These are phyloP conservation scores for Dioszegia hungarica DNA, from an alignment of 768 basidiomycete species.

Conservation along the genomic window DNA sequence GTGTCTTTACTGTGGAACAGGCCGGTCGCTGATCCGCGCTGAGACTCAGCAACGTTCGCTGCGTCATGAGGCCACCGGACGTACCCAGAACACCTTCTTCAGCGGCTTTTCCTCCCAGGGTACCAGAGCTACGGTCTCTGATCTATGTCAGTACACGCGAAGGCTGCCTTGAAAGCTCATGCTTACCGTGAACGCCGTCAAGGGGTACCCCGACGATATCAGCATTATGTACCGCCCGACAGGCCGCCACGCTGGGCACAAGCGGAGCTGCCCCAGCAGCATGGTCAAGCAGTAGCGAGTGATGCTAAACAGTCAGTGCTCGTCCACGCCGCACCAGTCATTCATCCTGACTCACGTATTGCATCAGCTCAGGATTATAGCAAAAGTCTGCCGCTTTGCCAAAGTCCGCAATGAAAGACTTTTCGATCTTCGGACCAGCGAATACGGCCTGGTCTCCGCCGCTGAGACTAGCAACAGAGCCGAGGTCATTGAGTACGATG, in stretches of 20 bases:
- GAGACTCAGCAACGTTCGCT: not conserved
- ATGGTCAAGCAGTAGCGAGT: conserved; percentile 22
- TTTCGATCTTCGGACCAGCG: not conserved
- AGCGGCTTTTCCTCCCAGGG: conserved; percentile 34
- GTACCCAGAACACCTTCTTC: conserved; percentile 39
- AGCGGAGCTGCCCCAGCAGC: not conserved
- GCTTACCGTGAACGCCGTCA: conserved; percentile 32
- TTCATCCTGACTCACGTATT: conserved; percentile 13
- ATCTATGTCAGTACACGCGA: not conserved
- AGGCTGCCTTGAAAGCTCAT: not conserved
- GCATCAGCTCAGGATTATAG: conserved; percentile 30
- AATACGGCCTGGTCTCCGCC: not conserved
- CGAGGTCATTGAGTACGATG: conserved; percentile 28
- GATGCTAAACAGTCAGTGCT: too few relatives aligned
- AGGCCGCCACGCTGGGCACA: conserved; percentile 22
- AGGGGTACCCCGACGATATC: conserved; percentile 34
- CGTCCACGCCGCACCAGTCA: not conserved
- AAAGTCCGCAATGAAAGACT: conserved; percentile 37
- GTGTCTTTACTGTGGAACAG: conserved; percentile 29
- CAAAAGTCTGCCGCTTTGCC: conserved; percentile 28
- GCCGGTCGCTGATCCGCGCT: conserved; percentile 43
- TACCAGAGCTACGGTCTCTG: conserved; percentile 30
- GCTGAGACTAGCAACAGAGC: not conserved
- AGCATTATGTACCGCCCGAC: conserved; percentile 25
- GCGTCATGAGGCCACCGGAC: too few relatives aligned